Conservation (phyloP, 2,329 filamentous ascomycete genomes). For the Fusarium austroafricanum region DNA sequence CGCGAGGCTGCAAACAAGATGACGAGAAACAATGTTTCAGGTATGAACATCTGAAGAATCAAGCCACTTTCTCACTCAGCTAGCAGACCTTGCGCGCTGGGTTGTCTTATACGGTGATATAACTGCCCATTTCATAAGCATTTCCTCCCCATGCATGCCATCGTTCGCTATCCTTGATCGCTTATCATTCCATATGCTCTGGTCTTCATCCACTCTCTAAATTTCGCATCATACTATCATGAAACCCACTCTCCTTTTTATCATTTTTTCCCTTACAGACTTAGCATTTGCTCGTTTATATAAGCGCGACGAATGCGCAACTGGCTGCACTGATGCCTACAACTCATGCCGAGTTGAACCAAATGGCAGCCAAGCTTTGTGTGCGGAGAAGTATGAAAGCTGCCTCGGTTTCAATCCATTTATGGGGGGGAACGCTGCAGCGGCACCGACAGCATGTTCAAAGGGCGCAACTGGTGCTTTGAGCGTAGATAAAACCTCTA, state of each 20-base stretch:
- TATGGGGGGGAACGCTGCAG: not conserved
- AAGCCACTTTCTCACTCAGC: not conserved
- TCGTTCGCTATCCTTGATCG: not conserved
- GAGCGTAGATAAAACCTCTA: not conserved
- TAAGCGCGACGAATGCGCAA: constrained; percentile 1
- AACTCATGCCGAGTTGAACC: not conserved
- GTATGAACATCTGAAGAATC: not conserved
- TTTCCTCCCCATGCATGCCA: not conserved
- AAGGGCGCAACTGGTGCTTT: not conserved
- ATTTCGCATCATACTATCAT: not conserved
- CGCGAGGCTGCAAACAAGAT: not conserved
- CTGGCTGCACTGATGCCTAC: not conserved
- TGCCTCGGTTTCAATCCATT: constrained; percentile 5
- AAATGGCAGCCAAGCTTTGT: constrained; percentile 1
- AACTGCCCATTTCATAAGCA: not conserved
- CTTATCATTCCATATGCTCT: not conserved
- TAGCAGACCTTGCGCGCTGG: rapidly evolving
- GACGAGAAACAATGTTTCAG: not conserved
- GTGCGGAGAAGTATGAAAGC: not conserved
- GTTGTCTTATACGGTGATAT: not conserved
- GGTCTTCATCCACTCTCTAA: not conserved
- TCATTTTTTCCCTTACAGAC: not conserved
- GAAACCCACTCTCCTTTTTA: not conserved
- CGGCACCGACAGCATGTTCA: not conserved
- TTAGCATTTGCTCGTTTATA: not conserved